These are phyloP conservation scores for Annulohypoxylon stygium DNA, from an alignment of 495 filamentous ascomycete species.

Conservation along the genomic window DNA sequence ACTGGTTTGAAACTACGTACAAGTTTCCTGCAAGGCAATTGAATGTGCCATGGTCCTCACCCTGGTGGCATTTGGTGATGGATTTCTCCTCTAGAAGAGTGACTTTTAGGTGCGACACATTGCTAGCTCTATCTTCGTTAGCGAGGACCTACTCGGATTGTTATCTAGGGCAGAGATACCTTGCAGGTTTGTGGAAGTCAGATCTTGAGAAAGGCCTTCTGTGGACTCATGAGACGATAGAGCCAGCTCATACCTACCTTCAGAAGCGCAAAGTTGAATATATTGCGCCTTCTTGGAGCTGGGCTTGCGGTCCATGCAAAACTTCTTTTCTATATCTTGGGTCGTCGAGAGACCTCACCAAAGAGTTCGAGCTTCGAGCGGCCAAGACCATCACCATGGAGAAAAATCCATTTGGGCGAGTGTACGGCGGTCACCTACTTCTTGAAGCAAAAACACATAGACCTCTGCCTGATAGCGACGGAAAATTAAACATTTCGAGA, in stretches of 20 bases:
- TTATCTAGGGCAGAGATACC: neutral
- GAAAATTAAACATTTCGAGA: neutral
- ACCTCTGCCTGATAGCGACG: neutral
- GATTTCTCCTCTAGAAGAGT: neutral
- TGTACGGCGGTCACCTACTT: constrained; percentile 6
- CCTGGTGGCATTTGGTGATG: neutral
- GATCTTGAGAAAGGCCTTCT: neutral
- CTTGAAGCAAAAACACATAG: constrained; percentile 16
- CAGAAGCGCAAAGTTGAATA: neutral
- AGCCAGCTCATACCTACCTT: neutral
- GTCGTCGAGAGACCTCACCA: neutral
- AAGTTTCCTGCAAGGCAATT: neutral
- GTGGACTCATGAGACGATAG: neutral
- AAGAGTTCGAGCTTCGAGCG: constrained; percentile 9
- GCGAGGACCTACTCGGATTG: neutral
- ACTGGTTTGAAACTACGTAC: neutral
- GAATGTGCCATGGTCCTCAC: neutral
- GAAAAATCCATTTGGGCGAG: constrained; percentile 3
- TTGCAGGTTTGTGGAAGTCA: neutral
- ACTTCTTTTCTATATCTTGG: neutral
- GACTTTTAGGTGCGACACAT: neutral
- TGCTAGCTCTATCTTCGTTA: neutral
- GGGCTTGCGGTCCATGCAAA: neutral
- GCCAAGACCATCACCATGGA: neutral
- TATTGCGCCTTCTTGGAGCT: constrained; percentile 18